These are phyloP conservation scores for Tilletia walkeri DNA, from an alignment of 1,284 basidiomycete species.

Conservation along the genomic window DNA sequence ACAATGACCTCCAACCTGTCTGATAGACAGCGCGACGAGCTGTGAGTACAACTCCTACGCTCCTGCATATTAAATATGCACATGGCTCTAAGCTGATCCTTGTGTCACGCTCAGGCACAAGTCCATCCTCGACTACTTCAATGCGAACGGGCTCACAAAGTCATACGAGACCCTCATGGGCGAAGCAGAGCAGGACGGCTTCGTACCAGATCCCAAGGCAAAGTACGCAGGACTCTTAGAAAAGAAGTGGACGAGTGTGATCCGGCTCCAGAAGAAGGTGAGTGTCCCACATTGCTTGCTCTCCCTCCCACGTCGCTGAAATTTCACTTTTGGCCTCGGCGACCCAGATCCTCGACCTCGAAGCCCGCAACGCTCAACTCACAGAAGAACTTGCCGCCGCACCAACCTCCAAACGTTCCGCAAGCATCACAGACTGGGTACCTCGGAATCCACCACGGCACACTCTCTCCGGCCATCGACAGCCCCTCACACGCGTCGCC, in stretches of 20 bases:
- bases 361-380: slow-evolving; percentile 72
- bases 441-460: slow-evolving; percentile 76
- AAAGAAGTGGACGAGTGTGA: slow-evolving; percentile 94
- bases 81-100: not conserved
- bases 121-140: slow-evolving; percentile 79
- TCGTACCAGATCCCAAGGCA: slow-evolving; percentile 75
- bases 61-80: not conserved
- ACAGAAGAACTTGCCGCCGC: slow-evolving; percentile 69
- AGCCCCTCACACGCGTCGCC: slow-evolving; percentile 72
- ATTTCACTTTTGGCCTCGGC: not conserved
- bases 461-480: slow-evolving; percentile 75
- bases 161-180: slow-evolving; percentile 68
- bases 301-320: not conserved
- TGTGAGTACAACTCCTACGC: slow-evolving; percentile 61
- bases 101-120: slow-evolving; percentile 65
- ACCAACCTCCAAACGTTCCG: slow-evolving; percentile 65
- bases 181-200: slow-evolving; percentile 64
- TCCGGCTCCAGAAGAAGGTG: slow-evolving; percentile 88
- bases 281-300: slow-evolving; percentile 27
- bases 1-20: slow-evolving; percentile 59
- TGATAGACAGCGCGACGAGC: slow-evolving; percentile 76
- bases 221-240: slow-evolving; percentile 79
- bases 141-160: slow-evolving; percentile 66
- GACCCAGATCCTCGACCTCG: slow-evolving; percentile 64
- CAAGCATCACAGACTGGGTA: slow-evolving; percentile 74